Conservation (phyloP, 805 yeast species). For the Cyberlindnera sargentensis region DNA sequence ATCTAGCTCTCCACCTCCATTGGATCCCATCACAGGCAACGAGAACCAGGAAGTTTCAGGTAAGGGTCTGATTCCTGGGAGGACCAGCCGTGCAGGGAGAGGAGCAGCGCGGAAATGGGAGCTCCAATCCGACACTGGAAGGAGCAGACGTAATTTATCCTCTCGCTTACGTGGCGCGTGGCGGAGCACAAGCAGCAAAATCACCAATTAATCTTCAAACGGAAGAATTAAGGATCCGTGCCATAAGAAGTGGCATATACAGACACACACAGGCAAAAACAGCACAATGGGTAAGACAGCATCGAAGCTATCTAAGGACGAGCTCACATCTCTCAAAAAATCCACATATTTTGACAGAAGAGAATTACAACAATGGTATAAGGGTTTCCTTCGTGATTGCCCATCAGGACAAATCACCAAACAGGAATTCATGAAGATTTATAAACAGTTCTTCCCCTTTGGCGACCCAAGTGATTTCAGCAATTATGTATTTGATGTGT, state of each 20-base stretch:
- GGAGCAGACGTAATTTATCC: too few species aligned
- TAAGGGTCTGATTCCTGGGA: too few species aligned
- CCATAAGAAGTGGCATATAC: neutral
- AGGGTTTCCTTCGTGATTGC: constrained; percentile 90
- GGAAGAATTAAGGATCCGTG: neutral
- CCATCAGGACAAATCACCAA: constrained; percentile 83
- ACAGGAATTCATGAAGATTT: constrained; percentile 85
- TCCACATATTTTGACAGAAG: constrained; percentile 89
- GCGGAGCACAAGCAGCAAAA: too few species aligned
- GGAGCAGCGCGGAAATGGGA: too few species aligned
- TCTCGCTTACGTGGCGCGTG: too few species aligned
- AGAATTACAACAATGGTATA: constrained; percentile 97
- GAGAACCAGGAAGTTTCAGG: too few species aligned
- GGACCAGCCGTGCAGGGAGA: too few species aligned
- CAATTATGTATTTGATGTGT: constrained; percentile 78
- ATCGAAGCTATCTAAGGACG: constrained; percentile 87
- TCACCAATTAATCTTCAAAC: too few species aligned
- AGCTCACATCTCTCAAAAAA: constrained; percentile 69
- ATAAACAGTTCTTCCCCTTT: constrained; percentile 95
- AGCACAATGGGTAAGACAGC: constrained; percentile 85
- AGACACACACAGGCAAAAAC: neutral
- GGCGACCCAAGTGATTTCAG: constrained; percentile 95
- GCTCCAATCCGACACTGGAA: too few species aligned
- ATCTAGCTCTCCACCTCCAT: too few species aligned
- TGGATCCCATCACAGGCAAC: too few species aligned